These are phyloP conservation scores for Saturnispora sekii DNA, from an alignment of 805 yeast species.

Conservation along the genomic window DNA sequence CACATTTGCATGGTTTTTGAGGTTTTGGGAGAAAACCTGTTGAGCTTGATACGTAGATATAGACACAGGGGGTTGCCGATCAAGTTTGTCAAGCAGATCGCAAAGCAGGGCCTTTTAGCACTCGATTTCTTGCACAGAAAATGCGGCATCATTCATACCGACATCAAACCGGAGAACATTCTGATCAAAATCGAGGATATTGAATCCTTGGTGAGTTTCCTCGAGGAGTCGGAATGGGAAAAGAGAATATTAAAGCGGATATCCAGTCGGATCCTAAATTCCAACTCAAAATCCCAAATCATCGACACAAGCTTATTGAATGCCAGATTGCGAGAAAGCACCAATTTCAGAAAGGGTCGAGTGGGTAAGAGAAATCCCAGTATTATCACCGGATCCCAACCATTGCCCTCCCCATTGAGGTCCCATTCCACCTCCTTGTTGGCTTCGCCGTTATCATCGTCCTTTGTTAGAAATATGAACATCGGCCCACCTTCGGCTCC, in stretches of 20 bases:
- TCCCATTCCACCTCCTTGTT: slow-evolving; percentile 31
- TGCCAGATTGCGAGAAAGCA: slow-evolving; percentile 11
- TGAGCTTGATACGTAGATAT: slow-evolving; percentile 74
- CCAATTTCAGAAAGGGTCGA: slow-evolving; percentile 26
- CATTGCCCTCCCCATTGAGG: slow-evolving; percentile 78
- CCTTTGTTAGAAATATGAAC: slow-evolving; percentile 2
- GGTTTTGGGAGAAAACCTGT: slow-evolving; percentile 86
- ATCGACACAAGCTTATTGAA: slow-evolving; percentile 11
- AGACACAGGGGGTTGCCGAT: slow-evolving; percentile 42
- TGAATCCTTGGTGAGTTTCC: slow-evolving; percentile 36
- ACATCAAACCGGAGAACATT: slow-evolving; percentile 68
- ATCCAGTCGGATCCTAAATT: slow-evolving; percentile 18
- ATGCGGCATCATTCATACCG: slow-evolving; percentile 67
- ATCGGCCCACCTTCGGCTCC: slow-evolving; percentile 13
- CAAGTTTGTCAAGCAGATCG: slow-evolving; percentile 45
- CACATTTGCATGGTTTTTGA: slow-evolving; percentile 98
- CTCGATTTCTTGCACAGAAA: slow-evolving; percentile 48
- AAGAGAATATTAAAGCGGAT: slow-evolving; percentile 24
- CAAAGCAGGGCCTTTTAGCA: slow-evolving; percentile 46
- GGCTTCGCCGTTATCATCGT: slow-evolving; percentile 18
- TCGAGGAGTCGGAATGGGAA: slow-evolving; percentile 33
- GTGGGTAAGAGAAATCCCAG: slow-evolving; percentile 53
- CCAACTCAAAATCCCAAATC: slow-evolving; percentile 12
- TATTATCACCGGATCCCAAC: slow-evolving; percentile 83
- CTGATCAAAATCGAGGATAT: slow-evolving; percentile 44